Evolutionary conservation across 179 eudicot species (phyloP), one percentile per base, ranked within the genome.

Genomic region (Nepenthes alata): DNA sequence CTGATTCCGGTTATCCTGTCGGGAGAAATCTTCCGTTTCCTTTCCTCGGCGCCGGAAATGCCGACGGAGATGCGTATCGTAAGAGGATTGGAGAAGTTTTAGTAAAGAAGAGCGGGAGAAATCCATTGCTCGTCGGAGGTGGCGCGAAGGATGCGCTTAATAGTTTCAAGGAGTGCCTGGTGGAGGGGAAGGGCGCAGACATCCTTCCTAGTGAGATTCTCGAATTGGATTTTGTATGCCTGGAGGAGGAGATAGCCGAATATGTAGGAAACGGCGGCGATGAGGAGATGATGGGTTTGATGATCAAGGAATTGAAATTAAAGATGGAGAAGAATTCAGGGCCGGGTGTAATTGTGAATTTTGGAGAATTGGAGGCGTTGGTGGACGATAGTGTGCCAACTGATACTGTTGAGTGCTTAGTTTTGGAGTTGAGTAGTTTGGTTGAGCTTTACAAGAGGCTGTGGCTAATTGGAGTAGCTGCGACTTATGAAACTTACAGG

Each of bases 101-200:
- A 57, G 67, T 47, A 53, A 85, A 67, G 62, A 73, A 52, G 11
- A 75, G n/a, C 3, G 77, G 75, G 54, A 84, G 59, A 52, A 93
- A 85, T 66, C 98, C 98, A 1, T 49, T 93, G 14, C 73, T 93
- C 8, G 72, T 89, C 2, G 98, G 98, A 2, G 82, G 67, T 12
- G 82, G 76, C 47, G 88, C 88, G 0, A 71, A 67, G 3, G 90
- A 83, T 13, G 91, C 84, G 10, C 72, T 83, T 2, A 3, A 16
- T 11, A 64, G 65, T 11, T 89, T 93, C 59, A 64, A 59, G n/a
- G 83, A 80, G 0, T 49, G 60, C 48, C 15, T 87, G 3, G 61
- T 65, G 8, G 77, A 34, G 11, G 70, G 81, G 55, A 75, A 70
- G 13, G 7, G 1, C 63, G 67, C 57, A 62, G 70, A 58, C 45